Base-by-base conservation (phyloP, 1,284 basidiomycete species). In the Leccinum huronense region DNA sequence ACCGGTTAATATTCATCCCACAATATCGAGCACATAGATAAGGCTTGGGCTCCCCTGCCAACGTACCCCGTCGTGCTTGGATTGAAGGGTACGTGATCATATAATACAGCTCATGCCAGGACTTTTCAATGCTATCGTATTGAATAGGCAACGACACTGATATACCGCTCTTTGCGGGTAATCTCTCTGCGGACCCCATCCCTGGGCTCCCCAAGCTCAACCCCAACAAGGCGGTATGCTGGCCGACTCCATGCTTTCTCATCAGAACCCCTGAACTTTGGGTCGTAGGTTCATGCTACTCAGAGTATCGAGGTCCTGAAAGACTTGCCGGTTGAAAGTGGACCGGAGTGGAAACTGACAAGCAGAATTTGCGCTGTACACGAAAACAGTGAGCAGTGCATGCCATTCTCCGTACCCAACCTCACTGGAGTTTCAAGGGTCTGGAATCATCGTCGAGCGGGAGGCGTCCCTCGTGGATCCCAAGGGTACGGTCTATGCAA, bases 291-390 rank as follows among this genome's bases (percentile, higher is more conserved):
- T 2, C 91, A 93, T 69, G 91, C 79, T 8, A 84, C 84, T 5
- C 90, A 91, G 73, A 86, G 86, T 10, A 88, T 93, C 60, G 86
- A 93, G 72, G 81, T 91, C 42, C 72, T 93, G 61, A 89, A 86
- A 73, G 84, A 86, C 31, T 77, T 92, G 53, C 91, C 89, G 2
- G 73, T 81, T 0, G 84, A 85, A 34, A 88, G 86, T 69, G 88
- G 87, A 5, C 77, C 80, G 16, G 88, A 86, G 7, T 93, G 86
- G 88, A 89, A 80, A 71, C 81, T 84, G 71, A 85, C 79, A 68
- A 82, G 78, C 70, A 83, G 83, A 68, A 83, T 86, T 64, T 86
- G 84, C 5, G 84, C 84, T 63, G 78, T 93, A 19, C 84, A 84
- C 60, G 92, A 94, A 78, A 94, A 94, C 73, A 93, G 91, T 92